A percentile compares a stretch with the other conserved stretches of the same genome.
phyloP scores from a whole-genome alignment of 495 filamentous ascomycete genomes.

The Chaetomium cochliodes region DNA sequence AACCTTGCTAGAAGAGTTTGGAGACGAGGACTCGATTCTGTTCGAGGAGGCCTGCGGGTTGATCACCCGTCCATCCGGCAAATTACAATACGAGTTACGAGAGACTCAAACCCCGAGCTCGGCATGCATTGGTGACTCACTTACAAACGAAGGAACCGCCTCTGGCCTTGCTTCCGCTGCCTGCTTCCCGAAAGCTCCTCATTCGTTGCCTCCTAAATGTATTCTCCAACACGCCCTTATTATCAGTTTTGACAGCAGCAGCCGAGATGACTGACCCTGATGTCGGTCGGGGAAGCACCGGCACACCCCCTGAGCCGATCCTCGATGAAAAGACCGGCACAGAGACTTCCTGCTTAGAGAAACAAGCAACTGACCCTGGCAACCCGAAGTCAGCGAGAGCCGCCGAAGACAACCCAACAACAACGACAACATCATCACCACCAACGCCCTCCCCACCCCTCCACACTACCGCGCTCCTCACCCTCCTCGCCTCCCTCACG shows the following conservation, averaged over 20 bases:
- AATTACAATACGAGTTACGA: not conserved
- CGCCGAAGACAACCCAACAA: not conserved
- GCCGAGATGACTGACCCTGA: not conserved
- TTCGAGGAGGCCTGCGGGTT: not conserved
- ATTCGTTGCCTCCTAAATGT: not conserved
- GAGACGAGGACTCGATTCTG: not conserved
- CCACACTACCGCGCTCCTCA: not conserved
- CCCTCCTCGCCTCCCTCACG: not conserved
- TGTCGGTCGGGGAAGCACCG: not conserved
- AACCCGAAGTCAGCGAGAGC: not conserved
- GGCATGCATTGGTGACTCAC: not conserved
- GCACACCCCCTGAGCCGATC: not conserved
- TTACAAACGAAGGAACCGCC: not conserved
- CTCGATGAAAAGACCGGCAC: not conserved
- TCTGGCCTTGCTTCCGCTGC: not conserved
- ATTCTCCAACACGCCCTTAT: not conserved
- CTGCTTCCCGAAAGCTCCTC: not conserved
- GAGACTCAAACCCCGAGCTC: not conserved
- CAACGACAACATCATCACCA: not conserved
- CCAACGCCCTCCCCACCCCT: not conserved
- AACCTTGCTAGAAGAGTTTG: too few species aligned
- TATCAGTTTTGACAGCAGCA: not conserved
- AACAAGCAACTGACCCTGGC: not conserved
- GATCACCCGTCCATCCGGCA: not conserved
- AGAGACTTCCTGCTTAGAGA: not conserved